Conservation (phyloP, 306 rosid genomes). For the Inga laurina region DNA sequence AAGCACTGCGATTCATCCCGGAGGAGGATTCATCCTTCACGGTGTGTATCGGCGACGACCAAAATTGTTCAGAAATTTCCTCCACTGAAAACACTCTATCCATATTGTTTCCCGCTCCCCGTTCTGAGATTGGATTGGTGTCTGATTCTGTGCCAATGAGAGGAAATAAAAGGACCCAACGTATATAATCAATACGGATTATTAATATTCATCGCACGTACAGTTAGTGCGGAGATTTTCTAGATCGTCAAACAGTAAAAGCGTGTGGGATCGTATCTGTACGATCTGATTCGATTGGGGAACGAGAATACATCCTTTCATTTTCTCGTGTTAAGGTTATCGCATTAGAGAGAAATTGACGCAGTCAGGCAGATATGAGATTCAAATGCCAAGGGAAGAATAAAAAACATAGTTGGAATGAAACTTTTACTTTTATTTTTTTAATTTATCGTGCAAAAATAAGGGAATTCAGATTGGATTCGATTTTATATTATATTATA, state of each 20-base stretch:
- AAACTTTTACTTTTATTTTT: background rate
- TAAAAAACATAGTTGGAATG: background rate
- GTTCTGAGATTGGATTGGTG: background rate
- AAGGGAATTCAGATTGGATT: background rate
- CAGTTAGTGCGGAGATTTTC: background rate
- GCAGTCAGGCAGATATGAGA: background rate
- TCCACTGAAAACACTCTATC: conserved; percentile 88
- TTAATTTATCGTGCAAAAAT: background rate
- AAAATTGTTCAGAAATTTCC: conserved; percentile 74
- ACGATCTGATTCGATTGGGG: background rate
- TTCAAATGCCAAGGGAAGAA: background rate
- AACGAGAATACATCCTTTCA: background rate
- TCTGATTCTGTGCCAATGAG: background rate
- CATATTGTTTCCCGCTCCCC: conserved; percentile 38
- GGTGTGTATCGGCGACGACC: conserved; percentile 49
- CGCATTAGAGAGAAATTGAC: background rate
- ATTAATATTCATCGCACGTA: background rate
- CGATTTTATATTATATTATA: background rate
- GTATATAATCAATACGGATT: background rate
- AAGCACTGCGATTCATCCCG: conserved; percentile 75
- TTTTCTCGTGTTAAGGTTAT: background rate
- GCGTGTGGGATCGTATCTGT: background rate
- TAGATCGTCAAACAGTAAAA: background rate
- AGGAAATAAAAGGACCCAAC: conserved; percentile 1
- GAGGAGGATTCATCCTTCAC: conserved; percentile 39